A percentile compares a stretch with the other conserved stretches of the same genome.
Conservation (phyloP, 2,329 filamentous ascomycete species). For the Stagonosporopsis rhizophila region DNA sequence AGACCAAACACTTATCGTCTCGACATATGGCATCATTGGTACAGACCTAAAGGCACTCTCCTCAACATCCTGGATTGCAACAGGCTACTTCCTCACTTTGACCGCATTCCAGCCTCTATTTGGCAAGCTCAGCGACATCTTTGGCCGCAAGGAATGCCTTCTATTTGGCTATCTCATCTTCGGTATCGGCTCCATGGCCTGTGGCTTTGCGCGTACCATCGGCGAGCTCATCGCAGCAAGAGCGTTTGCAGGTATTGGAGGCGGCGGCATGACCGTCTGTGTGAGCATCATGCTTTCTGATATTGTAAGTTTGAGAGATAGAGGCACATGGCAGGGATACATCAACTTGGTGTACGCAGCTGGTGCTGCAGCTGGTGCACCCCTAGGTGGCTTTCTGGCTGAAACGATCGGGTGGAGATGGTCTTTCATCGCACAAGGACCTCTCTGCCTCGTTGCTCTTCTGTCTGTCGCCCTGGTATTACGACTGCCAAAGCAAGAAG, state of each 20-base stretch:
- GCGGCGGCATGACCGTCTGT: slow-evolving; percentile 74
- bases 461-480: slow-evolving; percentile 68
- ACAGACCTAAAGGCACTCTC: slow-evolving; percentile 77
- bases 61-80: slow-evolving; percentile 76
- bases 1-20: slow-evolving; percentile 80
- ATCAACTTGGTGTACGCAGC: slow-evolving; percentile 75
- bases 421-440: slow-evolving; percentile 75
- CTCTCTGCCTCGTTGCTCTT: slow-evolving; percentile 71
- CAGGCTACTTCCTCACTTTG: slow-evolving; percentile 73
- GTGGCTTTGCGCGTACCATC: slow-evolving; percentile 69
- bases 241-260: slow-evolving; percentile 69
- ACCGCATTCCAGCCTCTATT: slow-evolving; percentile 79
- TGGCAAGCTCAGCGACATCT: slow-evolving; percentile 74
- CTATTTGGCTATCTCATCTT: slow-evolving; percentile 71
- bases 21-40: slow-evolving; percentile 79
- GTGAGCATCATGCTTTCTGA: slow-evolving; percentile 75
- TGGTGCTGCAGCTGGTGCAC: slow-evolving; percentile 73
- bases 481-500: slow-evolving; percentile 64
- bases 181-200: slow-evolving; percentile 68
- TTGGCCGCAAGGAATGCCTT: slow-evolving; percentile 71
- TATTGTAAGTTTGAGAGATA: slow-evolving; percentile 71
- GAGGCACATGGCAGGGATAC: slow-evolving; percentile 76
- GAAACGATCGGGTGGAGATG: slow-evolving; percentile 79
- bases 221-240: slow-evolving; percentile 70
- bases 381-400: slow-evolving; percentile 73